These are phyloP conservation scores for Grammothele lineata DNA, from an alignment of 768 basidiomycete species.

Conservation along the genomic window DNA sequence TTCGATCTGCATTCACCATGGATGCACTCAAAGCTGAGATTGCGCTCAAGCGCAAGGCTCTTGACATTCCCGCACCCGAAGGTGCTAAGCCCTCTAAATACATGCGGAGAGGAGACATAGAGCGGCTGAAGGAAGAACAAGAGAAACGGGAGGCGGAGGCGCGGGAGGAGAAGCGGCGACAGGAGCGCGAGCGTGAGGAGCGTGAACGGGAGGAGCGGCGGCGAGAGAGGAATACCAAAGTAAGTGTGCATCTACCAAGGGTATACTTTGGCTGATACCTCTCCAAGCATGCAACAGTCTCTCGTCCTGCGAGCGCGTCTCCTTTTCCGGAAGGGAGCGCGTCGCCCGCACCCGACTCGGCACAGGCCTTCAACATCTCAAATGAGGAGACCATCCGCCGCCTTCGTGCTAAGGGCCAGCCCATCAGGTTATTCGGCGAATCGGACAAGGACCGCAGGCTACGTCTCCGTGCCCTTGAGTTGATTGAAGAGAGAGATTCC, in stretches of 20 bases:
- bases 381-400: conserved; percentile 90
- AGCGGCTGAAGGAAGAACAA: conserved; percentile 54
- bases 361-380: conserved; percentile 73
- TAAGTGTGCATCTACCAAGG: too few species aligned
- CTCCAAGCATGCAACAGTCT: too few species aligned
- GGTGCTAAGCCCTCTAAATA: conserved; percentile 71
- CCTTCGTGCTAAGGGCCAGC: conserved; percentile 88
- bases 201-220: conserved; percentile 24
- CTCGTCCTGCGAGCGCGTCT: conserved; percentile 16
- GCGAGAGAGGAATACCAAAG: conserved; percentile 22
- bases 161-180: conserved; percentile 23
- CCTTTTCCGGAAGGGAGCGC: conserved; percentile 21
- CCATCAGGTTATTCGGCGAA: conserved; percentile 92
- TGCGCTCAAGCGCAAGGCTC: conserved; percentile 77
- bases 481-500: conserved; percentile 87
- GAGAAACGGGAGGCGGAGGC: conserved; percentile 38
- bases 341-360: conserved; percentile 42
- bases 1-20: conserved; percentile 43
- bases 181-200: conserved; percentile 17
- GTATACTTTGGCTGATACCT: too few species aligned
- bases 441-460: conserved; percentile 90
- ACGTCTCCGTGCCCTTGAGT: conserved; percentile 86
- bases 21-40: conserved; percentile 90
- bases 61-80: conserved; percentile 37
- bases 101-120: conserved; percentile 87